Conservation (phyloP, 2,329 filamentous ascomycete species). For the Phialophora macrospora region DNA sequence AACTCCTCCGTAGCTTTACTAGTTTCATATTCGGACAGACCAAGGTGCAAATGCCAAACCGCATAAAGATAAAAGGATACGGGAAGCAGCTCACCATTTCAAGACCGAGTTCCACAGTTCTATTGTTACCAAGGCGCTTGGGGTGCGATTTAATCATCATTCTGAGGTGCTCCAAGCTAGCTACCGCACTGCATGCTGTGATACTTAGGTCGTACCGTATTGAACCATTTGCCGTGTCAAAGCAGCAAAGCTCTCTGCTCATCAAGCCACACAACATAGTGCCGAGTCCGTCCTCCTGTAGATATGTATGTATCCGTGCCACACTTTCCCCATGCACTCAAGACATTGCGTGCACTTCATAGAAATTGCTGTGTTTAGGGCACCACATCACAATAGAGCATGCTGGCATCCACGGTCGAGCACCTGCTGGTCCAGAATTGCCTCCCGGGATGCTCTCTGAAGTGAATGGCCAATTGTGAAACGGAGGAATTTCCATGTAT, state of each 20-base stretch:
- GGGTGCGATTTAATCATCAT: background rate
- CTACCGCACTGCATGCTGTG: background rate
- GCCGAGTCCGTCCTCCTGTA: background rate
- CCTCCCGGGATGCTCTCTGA: constrained; percentile 27
- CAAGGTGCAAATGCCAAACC: background rate
- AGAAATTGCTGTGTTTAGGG: constrained; percentile 31
- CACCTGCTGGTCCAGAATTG: constrained; percentile 10
- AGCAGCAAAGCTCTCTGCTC: background rate
- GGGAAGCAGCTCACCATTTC: constrained; percentile 9
- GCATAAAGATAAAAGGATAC: constrained; percentile 8
- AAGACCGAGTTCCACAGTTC: constrained; percentile 3
- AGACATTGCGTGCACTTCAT: constrained; percentile 33
- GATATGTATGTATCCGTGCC: constrained; percentile 15
- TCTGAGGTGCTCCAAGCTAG: background rate
- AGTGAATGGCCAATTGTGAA: constrained; percentile 33
- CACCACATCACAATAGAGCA: constrained; percentile 36
- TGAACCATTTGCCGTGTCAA: background rate
- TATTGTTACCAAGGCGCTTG: background rate
- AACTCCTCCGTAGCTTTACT: constrained; percentile 6
- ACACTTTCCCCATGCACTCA: constrained; percentile 5
- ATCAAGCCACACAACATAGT: background rate
- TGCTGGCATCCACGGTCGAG: constrained; percentile 33
- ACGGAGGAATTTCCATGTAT: constrained; percentile 36
- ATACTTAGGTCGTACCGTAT: background rate
- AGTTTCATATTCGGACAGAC: constrained; percentile 14